Evolutionary conservation across 192 early-diverging fungal species (phyloP).

Genomic region (Rhizophagus sp.): DNA sequence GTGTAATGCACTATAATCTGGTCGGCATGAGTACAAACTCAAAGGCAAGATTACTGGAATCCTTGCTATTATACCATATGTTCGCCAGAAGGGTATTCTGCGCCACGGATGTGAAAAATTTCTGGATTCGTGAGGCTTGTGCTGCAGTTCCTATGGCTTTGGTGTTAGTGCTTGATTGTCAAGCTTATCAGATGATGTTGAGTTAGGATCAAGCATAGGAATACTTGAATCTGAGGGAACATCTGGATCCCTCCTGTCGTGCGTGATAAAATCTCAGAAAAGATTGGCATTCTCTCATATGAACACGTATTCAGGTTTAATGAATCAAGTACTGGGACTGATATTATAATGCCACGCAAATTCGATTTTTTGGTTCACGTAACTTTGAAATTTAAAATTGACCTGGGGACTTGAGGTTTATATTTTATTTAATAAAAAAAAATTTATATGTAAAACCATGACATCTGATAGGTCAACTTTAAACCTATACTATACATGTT

Average conservation of each 20-base stretch:
- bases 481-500: too few relatives aligned
- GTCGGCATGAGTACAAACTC: neutral
- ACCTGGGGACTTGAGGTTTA: too few relatives aligned
- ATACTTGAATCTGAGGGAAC: neutral
- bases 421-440: too few relatives aligned
- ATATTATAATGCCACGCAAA: too few relatives aligned
- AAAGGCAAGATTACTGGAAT: too few relatives aligned
- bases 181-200: slow-evolving; percentile 3
- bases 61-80: too few relatives aligned
- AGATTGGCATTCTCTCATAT: slow-evolving; percentile 13
- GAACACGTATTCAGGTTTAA: slow-evolving; percentile 17
- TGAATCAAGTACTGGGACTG: neutral
- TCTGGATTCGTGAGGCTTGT: neutral
- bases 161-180: neutral
- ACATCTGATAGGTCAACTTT: too few relatives aligned
- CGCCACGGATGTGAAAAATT: neutral
- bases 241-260: neutral
- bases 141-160: slow-evolving; percentile 3
- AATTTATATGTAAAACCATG: too few relatives aligned
- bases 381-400: too few relatives aligned
- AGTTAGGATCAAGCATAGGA: neutral
- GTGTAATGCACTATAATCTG: neutral
- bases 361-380: too few relatives aligned
- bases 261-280: neutral
- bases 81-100: too few relatives aligned